Conservation (phyloP, 768 basidiomycete species). For the Leucocoprinus sp. region DNA sequence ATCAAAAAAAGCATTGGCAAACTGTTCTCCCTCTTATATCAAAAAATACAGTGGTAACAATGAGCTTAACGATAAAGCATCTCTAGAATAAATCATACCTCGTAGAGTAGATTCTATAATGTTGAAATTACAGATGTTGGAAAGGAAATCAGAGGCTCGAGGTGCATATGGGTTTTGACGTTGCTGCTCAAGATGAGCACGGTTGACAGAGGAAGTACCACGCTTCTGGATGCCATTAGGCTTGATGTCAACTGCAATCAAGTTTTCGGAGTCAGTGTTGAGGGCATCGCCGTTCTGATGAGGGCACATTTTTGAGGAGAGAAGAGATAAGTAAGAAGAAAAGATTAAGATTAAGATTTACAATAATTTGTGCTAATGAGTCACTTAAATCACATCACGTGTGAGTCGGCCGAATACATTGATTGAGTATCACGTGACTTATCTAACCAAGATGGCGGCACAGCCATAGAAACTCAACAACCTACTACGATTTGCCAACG, state of each 20-base stretch:
- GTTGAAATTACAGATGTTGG: slow-evolving; percentile 87
- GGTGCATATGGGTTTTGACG: slow-evolving; percentile 77
- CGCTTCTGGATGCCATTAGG: slow-evolving; percentile 35
- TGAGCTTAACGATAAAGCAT: neutral
- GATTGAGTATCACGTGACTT: neutral
- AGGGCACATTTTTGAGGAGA: slow-evolving; percentile 50
- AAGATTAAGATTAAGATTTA: slow-evolving; percentile 3
- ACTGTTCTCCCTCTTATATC: slow-evolving; percentile 88
- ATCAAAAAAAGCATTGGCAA: slow-evolving; percentile 99
- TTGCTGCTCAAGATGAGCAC: slow-evolving; percentile 29
- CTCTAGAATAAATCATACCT: slow-evolving; percentile 41
- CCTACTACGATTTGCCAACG: slow-evolving; percentile 56
- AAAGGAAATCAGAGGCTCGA: slow-evolving; percentile 86
- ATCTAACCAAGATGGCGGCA: slow-evolving; percentile 3
- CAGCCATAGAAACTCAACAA: slow-evolving; percentile 1
- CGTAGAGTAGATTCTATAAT: slow-evolving; percentile 96
- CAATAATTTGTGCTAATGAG: neutral
- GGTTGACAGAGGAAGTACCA: slow-evolving; percentile 28
- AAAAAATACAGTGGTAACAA: slow-evolving; percentile 10
- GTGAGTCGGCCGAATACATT: slow-evolving; percentile 11
- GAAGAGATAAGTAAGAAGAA: slow-evolving; percentile 8
- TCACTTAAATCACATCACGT: slow-evolving; percentile 6
- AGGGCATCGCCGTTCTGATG: slow-evolving; percentile 43
- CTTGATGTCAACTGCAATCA: slow-evolving; percentile 62
- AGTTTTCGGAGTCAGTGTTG: slow-evolving; percentile 41